A percentile compares a stretch with the other conserved stretches of the same genome.
phyloP scores from a whole-genome alignment of 129 eudicot species.

The Erigeron canadensis region DNA sequence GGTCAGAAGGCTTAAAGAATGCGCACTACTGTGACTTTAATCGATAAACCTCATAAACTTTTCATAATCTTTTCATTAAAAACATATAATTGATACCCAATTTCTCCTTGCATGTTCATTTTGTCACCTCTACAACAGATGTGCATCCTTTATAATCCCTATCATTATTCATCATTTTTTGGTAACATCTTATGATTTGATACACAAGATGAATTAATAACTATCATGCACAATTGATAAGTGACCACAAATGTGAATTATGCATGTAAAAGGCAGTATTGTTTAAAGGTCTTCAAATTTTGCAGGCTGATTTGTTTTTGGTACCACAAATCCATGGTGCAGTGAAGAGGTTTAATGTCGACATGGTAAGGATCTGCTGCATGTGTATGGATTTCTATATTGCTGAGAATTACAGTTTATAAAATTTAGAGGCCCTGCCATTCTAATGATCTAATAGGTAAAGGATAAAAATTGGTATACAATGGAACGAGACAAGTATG shows the following conservation, averaged over 20 bases:
- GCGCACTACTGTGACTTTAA: no score
- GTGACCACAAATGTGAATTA: neutral
- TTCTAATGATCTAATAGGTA: neutral
- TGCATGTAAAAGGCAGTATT: neutral
- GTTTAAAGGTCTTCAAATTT: neutral
- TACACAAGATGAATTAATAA: neutral
- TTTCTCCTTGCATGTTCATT: no score
- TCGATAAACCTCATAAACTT: no score
- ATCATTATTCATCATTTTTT: no score
- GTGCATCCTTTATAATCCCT: no score
- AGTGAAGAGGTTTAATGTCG: slow-evolving; percentile 48
- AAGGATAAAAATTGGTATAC: neutral
- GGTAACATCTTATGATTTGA: neutral
- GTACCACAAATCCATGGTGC: slow-evolving; percentile 73
- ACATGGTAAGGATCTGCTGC: slow-evolving; percentile 1
- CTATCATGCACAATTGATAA: neutral
- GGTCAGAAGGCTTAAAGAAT: no score
- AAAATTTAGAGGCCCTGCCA: neutral
- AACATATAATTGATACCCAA: no score
- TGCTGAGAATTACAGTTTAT: neutral
- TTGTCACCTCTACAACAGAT: no score
- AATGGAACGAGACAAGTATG: neutral
- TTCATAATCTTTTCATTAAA: no score
- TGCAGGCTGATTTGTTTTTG: slow-evolving; percentile 61
- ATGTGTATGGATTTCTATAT: neutral